A percentile compares a stretch with the other conserved stretches of the same genome.
phyloP scores from a whole-genome alignment of 1,139 yeast genomes.

The Keqinozyma sinolaborantium region DNA sequence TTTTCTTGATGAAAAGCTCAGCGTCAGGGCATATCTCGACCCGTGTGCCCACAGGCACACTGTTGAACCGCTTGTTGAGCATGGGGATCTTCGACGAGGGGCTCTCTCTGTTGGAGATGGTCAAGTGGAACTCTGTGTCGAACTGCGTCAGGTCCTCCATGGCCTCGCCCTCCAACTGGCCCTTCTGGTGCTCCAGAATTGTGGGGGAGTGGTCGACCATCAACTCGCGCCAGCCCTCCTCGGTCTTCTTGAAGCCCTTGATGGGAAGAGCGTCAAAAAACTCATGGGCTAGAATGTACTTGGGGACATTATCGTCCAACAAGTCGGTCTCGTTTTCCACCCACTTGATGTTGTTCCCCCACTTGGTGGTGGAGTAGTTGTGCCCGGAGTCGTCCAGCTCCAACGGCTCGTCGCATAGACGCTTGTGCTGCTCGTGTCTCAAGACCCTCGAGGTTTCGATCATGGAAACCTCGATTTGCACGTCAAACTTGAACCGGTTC shows the following conservation, averaged over 20 bases:
- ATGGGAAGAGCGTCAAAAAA: slow-evolving; percentile 87
- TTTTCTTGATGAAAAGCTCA: slow-evolving; percentile 46
- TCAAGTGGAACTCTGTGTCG: slow-evolving; percentile 53
- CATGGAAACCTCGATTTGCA: slow-evolving; percentile 45
- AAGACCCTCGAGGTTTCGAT: slow-evolving; percentile 74
- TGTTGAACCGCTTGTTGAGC: slow-evolving; percentile 48
- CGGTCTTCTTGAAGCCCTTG: slow-evolving; percentile 60
- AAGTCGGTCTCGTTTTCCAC: slow-evolving; percentile 62
- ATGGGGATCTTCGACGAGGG: slow-evolving; percentile 62
- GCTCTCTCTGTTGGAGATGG: slow-evolving; percentile 58
- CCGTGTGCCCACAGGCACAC: slow-evolving; percentile 52
- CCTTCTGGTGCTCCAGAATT: slow-evolving; percentile 36
- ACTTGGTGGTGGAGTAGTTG: slow-evolving; percentile 40
- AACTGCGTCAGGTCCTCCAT: slow-evolving; percentile 13
- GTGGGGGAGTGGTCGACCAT: slow-evolving; percentile 54
- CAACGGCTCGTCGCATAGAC: slow-evolving; percentile 39
- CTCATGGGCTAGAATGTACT: slow-evolving; percentile 77
- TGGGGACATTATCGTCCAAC: slow-evolving; percentile 38
- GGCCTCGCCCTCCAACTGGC: slow-evolving; percentile 18
- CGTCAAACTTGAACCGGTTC: slow-evolving; percentile 19
- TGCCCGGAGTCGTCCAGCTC: slow-evolving; percentile 27
- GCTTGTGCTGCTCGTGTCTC: slow-evolving; percentile 51
- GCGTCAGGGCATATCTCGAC: slow-evolving; percentile 80
- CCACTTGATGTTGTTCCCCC: slow-evolving; percentile 63
- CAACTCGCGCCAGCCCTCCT: slow-evolving; percentile 74